These are phyloP conservation scores for Knufia petricola DNA, from an alignment of 2,329 filamentous ascomycete species.

Conservation along the genomic window DNA sequence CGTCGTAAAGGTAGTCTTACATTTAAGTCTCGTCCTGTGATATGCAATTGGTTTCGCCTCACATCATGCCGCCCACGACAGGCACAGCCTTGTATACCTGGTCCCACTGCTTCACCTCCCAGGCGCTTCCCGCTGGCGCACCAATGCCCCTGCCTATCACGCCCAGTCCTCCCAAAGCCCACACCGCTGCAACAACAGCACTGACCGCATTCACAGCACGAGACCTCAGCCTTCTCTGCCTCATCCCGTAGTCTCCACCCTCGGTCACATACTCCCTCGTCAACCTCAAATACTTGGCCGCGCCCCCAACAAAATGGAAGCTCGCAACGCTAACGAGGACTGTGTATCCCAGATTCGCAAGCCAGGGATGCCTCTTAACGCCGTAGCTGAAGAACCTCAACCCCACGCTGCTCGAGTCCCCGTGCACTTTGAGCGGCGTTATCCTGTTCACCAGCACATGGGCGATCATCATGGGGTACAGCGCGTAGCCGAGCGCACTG, in stretches of 20 bases:
- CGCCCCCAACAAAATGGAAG: conserved; percentile 75
- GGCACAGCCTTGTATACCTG: conserved; percentile 56
- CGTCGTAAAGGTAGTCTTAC: too few relatives aligned
- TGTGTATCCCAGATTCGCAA: conserved; percentile 60
- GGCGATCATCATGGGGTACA: conserved; percentile 55
- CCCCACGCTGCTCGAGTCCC: conserved; percentile 76
- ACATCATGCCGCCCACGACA: conserved; percentile 45
- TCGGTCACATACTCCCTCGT: conserved; percentile 47
- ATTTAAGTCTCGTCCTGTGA: too few relatives aligned
- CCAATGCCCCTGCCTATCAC: conserved; percentile 64
- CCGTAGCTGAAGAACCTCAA: conserved; percentile 77
- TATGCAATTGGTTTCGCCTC: too few relatives aligned
- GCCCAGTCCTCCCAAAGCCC: conserved; percentile 72
- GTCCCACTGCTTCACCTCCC: conserved; percentile 74
- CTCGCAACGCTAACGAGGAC: conserved; percentile 58
- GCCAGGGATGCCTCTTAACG: conserved; percentile 59
- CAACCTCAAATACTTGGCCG: conserved; percentile 68
- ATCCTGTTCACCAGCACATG: conserved; percentile 69
- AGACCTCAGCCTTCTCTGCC: conserved; percentile 54
- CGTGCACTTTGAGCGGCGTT: conserved; percentile 66
- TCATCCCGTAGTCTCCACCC: conserved; percentile 30
- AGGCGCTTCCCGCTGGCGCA: conserved; percentile 29
- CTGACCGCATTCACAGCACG: conserved; percentile 60
- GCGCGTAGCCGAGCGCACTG: conserved; percentile 61
- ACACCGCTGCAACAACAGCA: conserved; percentile 51